Evolutionary conservation across 2,329 filamentous ascomycete genomes (phyloP).

Genomic region (Golovinomyces cichoracearum): DNA sequence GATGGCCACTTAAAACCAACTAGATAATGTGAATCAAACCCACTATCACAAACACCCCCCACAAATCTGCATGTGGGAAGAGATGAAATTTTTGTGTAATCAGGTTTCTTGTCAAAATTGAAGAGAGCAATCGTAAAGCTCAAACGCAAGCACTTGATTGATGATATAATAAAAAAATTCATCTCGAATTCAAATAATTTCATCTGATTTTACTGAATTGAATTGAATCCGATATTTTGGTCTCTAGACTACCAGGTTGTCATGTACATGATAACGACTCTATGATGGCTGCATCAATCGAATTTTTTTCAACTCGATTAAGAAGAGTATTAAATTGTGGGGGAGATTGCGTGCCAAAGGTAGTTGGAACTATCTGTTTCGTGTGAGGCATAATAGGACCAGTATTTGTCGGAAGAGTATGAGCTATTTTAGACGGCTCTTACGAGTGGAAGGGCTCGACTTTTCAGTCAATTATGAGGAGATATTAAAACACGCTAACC

Average conservation of each 20-base stretch:
- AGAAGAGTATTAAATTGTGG: no score
- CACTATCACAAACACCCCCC: neutral
- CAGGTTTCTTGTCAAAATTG: neutral
- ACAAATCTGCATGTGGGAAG: no score
- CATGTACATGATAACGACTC: no score
- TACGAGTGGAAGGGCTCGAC: neutral
- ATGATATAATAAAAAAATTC: neutral
- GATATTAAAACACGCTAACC: neutral
- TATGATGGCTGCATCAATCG: no score
- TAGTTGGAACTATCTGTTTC: no score
- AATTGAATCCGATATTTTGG: neutral
- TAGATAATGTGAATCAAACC: neutral
- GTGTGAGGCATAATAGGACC: no score
- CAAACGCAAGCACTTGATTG: neutral
- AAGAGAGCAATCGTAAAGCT: neutral
- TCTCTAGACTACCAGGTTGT: no score
- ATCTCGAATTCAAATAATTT: neutral
- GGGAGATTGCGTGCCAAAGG: no score
- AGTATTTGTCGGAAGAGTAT: no score
- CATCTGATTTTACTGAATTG: neutral
- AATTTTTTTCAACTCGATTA: no score
- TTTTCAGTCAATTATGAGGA: neutral
- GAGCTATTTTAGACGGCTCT: no score
- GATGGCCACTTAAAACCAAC: slow-evolving; percentile 34
- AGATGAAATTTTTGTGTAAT: no score